Conservation (phyloP, 805 yeast genomes). For the Candida koratica region DNA sequence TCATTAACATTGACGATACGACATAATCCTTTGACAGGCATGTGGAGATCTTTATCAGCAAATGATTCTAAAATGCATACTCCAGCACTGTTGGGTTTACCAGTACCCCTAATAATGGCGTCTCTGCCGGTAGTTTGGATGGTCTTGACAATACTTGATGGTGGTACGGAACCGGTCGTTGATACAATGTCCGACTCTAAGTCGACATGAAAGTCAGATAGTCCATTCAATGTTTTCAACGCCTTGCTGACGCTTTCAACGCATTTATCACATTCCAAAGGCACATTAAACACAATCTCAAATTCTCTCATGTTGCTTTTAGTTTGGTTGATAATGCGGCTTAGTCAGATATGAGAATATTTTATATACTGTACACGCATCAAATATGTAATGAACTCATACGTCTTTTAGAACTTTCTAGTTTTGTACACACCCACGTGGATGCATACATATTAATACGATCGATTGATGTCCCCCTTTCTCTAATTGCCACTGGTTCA, state of each 20-base stretch:
- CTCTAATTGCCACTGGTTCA: slow-evolving; percentile 65
- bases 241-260: slow-evolving; percentile 56
- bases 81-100: slow-evolving; percentile 82
- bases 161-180: slow-evolving; percentile 68
- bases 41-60: slow-evolving; percentile 39
- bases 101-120: slow-evolving; percentile 90
- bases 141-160: slow-evolving; percentile 65
- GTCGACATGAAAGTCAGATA: slow-evolving; percentile 53
- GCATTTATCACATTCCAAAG: slow-evolving; percentile 75
- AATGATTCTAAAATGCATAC: slow-evolving; percentile 84
- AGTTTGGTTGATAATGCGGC: too few species aligned
- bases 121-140: slow-evolving; percentile 77
- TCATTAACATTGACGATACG: slow-evolving; percentile 69
- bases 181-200: slow-evolving; percentile 57
- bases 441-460: slow-evolving; percentile 86
- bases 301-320: slow-evolving; percentile 19
- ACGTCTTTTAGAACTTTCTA: slow-evolving; percentile 13
- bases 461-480: slow-evolving; percentile 63
- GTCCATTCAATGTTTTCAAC: slow-evolving; percentile 47
- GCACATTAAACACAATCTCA: slow-evolving; percentile 80
- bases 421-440: slow-evolving; percentile 77
- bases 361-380: too few species aligned
- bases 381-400: slow-evolving; percentile 46
- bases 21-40: slow-evolving; percentile 82
- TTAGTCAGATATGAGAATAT: too few species aligned